Conservation (phyloP, 257 asterid genomes). For the Scutellaria minor region DNA sequence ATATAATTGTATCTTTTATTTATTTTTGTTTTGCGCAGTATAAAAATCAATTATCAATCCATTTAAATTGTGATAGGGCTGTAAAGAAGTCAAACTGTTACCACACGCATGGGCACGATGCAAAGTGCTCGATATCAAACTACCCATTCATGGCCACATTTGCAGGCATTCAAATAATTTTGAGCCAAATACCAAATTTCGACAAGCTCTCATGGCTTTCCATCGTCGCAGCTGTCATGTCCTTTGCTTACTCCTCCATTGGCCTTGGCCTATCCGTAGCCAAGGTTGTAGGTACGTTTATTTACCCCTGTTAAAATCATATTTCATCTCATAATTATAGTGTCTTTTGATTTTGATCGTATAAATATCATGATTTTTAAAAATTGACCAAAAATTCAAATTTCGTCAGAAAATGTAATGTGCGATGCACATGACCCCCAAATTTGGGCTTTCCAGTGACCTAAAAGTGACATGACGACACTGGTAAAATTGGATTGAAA, state of each 20-base stretch:
- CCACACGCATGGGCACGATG: conserved; percentile 65
- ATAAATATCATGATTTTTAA: too few relatives aligned
- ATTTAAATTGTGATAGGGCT: conserved; percentile 50
- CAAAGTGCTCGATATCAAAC: conserved; percentile 47
- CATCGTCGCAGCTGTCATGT: conserved; percentile 85
- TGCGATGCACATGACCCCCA: too few relatives aligned
- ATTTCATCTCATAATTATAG: too few relatives aligned
- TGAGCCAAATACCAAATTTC: conserved; percentile 87
- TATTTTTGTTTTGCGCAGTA: neutral
- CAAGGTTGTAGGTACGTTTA: conserved; percentile 55
- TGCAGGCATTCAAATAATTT: conserved; percentile 67
- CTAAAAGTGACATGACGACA: too few relatives aligned
- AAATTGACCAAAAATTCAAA: too few relatives aligned
- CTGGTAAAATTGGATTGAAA: too few relatives aligned
- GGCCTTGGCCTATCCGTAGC: conserved; percentile 88
- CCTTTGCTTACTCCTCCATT: conserved; percentile 78
- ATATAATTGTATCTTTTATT: neutral
- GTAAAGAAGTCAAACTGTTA: conserved; percentile 76
- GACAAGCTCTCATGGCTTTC: conserved; percentile 90
- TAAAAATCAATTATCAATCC: neutral
- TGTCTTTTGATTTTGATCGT: neutral
- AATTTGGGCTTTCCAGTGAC: too few relatives aligned
- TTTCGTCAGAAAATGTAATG: too few relatives aligned
- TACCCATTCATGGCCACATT: conserved; percentile 70
- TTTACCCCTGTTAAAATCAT: too few relatives aligned